Evolutionary conservation across 345 rosid species (phyloP), one percentile per base, ranked within the genome.

Genomic region (Arabidopsis arenosa): DNA sequence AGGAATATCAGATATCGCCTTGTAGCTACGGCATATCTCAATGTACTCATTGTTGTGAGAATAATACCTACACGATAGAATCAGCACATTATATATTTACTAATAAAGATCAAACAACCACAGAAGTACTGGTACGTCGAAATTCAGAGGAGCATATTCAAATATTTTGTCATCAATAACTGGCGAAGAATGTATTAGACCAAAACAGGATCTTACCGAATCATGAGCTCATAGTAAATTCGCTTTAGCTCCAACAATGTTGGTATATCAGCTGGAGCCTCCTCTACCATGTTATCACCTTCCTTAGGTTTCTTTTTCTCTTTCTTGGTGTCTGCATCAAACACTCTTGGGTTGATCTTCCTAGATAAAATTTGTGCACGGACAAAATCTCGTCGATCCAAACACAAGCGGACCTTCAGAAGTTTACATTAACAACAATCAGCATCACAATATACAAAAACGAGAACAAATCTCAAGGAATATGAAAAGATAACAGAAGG

Each of bases 221-320:
- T 93, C 97, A 90, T 91, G 62, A 85, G 71, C 59, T 88, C 94
- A 79, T 88, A 90, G 84, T 94, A 92, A 28, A 90, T 86, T 26
- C 86, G 84, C 83, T 94, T 92, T 73, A 94, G 83, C 76, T 90
- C 93, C 85, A 89, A 72, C 47, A 92, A 67, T 2, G 95, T 84
- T 21, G 97, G 98, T 68, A 92, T 87, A 85, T 92, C 96, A 68
- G 90, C 95, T 41, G 97, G 89, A 69, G 96, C 94, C 81, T 87
- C 97, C 75, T 88, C 97, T 60, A 94, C 89, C 30, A 91, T 66
- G 72, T 79, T 81, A 9, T 87, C 97, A 69, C 91, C 95, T 84
- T 92, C 97, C 76, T 91, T 93, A 11, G 96, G 94, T 73, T 90
- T 91, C 81, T 90, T 93, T 78, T 89, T 88, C 67, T 83, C 94